Base-by-base conservation (phyloP, 768 basidiomycete species). In the Lentinula boryana region DNA sequence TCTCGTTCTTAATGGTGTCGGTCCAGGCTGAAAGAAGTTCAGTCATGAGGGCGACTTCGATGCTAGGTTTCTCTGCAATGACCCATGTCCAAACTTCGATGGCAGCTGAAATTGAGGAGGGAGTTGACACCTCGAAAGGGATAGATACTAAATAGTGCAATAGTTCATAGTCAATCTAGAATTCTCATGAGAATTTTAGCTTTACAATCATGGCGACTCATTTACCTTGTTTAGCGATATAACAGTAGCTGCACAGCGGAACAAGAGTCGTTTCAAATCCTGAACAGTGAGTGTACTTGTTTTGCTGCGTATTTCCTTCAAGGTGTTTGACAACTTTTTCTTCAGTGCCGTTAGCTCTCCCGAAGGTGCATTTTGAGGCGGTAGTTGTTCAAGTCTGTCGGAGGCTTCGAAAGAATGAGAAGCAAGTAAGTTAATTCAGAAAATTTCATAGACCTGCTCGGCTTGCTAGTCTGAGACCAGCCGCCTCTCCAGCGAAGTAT, bases 51-150 rank as follows among this genome's bases (percentile, higher is more conserved):
- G 87, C 84, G 52, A 95, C 84, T 72, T 98, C 95, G 10, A 89
- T 77, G 51, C 83, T 82, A 0, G 91, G 87, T 61, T 91, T 85
- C 69, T 96, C 91, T 13, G 91, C 85, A 56, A 97, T 89, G 0
- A 97, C 81, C 95, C 95, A 98, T 3, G 90, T 93, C 97, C 97
- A 98, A 9, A 89, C 88, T 68, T 98, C 95, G 46, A 95, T 87
- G 0, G 93, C 95, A 1, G 91, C 84, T 15, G 91, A 82, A 60
- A 98, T 84, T 1, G 94, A 86, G 4, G 91, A 77, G 1, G 95
- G 93, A 1, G 91, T 95, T 63, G 93, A 93, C 2, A 91, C 87
- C 60, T 91, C 88, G 66, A 98, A 91, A 0, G 97, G 97, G 16
- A 98, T 72, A 36, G 82, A 79, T 7, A 98, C 95, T 27, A 98